Conservation (phyloP, 805 yeast genomes). For the Cyberlindnera suaveolens region DNA sequence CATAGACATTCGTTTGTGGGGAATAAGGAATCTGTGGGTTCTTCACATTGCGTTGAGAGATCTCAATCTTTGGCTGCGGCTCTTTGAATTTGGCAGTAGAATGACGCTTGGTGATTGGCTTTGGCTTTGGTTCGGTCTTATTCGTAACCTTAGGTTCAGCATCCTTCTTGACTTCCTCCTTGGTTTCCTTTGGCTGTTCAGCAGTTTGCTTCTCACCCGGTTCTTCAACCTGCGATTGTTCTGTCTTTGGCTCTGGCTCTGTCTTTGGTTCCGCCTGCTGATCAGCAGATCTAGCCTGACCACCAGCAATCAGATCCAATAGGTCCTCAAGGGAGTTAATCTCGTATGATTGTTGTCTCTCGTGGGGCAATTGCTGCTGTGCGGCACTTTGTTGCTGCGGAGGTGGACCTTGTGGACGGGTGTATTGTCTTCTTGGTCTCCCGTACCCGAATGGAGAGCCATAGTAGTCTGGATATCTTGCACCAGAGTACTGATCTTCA, state of each 20-base stretch:
- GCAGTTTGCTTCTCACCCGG: background rate
- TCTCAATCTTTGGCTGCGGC: slow-evolving; percentile 24
- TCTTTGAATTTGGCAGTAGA: slow-evolving; percentile 15
- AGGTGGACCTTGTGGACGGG: slow-evolving; percentile 2
- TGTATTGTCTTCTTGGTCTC: slow-evolving; percentile 6
- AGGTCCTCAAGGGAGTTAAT: slow-evolving; percentile 5
- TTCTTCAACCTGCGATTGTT: background rate
- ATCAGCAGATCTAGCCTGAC: background rate
- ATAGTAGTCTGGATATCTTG: slow-evolving; percentile 15
- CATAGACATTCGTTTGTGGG: slow-evolving; percentile 55
- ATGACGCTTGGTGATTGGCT: slow-evolving; percentile 19
- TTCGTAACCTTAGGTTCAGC: slow-evolving; percentile 2
- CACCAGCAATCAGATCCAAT: slow-evolving; percentile 6
- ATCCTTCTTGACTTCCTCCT: slow-evolving; percentile 1
- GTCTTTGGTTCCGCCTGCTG: background rate
- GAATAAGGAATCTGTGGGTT: slow-evolving; percentile 41
- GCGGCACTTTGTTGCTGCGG: slow-evolving; percentile 4
- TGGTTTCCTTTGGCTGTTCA: background rate
- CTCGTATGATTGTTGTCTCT: background rate
- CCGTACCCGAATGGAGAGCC: slow-evolving; percentile 4
- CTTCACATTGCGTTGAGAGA: slow-evolving; percentile 20
- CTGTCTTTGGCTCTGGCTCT: background rate
- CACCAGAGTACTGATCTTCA: slow-evolving; percentile 12
- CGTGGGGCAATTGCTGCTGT: slow-evolving; percentile 1
- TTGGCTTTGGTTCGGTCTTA: slow-evolving; percentile 3